phyloP scores from a whole-genome alignment of 2,329 filamentous ascomycete species.

The Phaeomoniella chlamydospora region DNA sequence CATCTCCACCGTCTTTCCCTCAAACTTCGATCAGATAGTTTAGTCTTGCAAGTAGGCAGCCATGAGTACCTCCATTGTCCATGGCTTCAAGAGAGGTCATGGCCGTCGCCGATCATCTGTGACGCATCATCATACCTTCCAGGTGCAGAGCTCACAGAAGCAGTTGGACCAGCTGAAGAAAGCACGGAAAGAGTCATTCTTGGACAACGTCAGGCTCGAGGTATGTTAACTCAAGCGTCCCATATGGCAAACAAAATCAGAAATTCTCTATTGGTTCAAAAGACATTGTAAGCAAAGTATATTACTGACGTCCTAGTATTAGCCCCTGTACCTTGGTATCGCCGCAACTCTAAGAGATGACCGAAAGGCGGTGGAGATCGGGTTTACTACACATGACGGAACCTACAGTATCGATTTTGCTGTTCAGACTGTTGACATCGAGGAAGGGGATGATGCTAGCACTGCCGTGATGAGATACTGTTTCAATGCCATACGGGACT shows the following conservation, averaged over 20 bases:
- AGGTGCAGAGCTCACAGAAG: not conserved
- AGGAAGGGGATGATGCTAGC: constrained; percentile 8
- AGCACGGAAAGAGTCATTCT: not conserved
- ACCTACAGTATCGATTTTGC: constrained; percentile 12
- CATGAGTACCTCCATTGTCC: too few species aligned
- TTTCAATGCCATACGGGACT: constrained; percentile 39
- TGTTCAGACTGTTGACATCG: constrained; percentile 3
- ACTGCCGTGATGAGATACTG: constrained; percentile 45
- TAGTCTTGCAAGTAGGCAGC: too few species aligned
- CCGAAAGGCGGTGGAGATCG: constrained; percentile 6
- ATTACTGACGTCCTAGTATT: not conserved
- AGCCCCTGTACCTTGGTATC: not conserved
- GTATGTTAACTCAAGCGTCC: too few species aligned
- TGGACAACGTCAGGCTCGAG: not conserved
- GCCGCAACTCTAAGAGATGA: constrained; percentile 1
- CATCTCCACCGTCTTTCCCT: too few species aligned
- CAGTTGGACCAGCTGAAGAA: not conserved
- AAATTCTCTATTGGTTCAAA: not conserved
- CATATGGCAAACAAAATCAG: too few species aligned
- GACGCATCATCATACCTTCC: not conserved
- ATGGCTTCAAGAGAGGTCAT: too few species aligned
- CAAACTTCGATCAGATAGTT: too few species aligned
- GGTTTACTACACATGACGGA: constrained; percentile 10
- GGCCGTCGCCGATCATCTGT: too few species aligned
- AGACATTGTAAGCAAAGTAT: not conserved